Conservation (phyloP, 768 basidiomycete genomes). For the Lactarius deliciosus region DNA sequence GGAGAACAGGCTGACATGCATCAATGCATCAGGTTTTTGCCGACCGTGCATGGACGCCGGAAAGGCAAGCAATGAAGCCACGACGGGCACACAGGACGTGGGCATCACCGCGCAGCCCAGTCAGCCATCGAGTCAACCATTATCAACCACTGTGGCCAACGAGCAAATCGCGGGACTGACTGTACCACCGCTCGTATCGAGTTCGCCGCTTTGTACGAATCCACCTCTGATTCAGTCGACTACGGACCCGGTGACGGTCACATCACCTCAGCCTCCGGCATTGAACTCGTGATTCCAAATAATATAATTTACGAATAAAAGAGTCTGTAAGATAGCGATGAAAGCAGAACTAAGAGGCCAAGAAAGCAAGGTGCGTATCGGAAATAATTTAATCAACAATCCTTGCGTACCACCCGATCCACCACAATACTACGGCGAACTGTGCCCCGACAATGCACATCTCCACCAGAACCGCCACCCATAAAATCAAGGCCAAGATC, state of each 20-base stretch:
- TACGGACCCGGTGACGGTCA: conserved; percentile 3
- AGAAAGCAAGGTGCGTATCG: conserved; percentile 2
- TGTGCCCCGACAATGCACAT: conserved; percentile 56
- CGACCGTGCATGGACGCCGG: conserved; percentile 54
- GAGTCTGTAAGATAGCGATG: conserved; percentile 11
- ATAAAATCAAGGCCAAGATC: conserved; percentile 63
- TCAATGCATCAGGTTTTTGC: conserved; percentile 59
- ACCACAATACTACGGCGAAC: conserved; percentile 63
- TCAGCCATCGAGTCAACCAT: conserved; percentile 17
- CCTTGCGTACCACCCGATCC: conserved; percentile 69
- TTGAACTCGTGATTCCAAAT: conserved; percentile 14
- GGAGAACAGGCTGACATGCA: neutral
- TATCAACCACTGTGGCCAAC: conserved; percentile 1
- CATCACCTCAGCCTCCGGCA: conserved; percentile 6
- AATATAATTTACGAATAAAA: conserved; percentile 26
- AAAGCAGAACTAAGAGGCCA: conserved; percentile 11
- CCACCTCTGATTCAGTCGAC: conserved; percentile 23
- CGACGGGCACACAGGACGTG: conserved; percentile 3
- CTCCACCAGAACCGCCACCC: conserved; percentile 64
- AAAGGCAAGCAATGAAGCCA: conserved; percentile 14
- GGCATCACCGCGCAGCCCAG: neutral
- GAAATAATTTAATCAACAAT: conserved; percentile 41
- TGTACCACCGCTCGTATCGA: conserved; percentile 6
- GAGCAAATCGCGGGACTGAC: conserved; percentile 17
- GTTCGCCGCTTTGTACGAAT: conserved; percentile 22